Evolutionary conservation across 2,329 filamentous ascomycete genomes (phyloP), one percentile per base, ranked within the genome.

Genomic region (Colletotrichum salicis): DNA sequence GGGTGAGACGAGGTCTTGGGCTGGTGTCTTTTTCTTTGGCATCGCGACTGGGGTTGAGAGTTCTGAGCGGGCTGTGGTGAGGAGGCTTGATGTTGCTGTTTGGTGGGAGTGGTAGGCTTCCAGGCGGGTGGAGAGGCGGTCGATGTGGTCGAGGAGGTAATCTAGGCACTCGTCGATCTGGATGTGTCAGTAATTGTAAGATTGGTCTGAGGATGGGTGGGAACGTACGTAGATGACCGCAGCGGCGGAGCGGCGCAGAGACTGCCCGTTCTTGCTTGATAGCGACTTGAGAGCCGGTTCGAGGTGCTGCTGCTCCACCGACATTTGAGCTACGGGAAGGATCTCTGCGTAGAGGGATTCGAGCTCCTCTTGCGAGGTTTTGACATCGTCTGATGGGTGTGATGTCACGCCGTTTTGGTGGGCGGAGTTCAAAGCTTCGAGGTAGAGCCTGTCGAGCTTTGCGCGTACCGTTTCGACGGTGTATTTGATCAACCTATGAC

Each of bases 261-360:
- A 84, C 48, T 85, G 81, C 1, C 84, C 82, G 61, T 83, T 85
- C 67, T 81, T 84, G 2, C 82, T 79, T 7, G 85, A 80, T 5
- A 87, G 78, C 0, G 83, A 81, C 67, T 82, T 80, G 6, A 89
- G 80, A 1, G 91, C 89, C 0, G 92, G 91, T 71, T 89, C 87
- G 5, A 92, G 84, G 74, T 91, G 87, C 77, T 93, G 90, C 75
- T 92, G 88, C 74, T 93, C 90, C 1, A 91, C 86, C 0, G 91
- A 89, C 89, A 94, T 94, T 73, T 92, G 89, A 7, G 91, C 88
- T 2, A 94, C 90, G 0, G 91, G 89, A 0, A 92, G 82, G 52
- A 94, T 90, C 77, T 94, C 92, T 0, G 90, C 84, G 75, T 92
- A 91, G 3, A 94, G 83, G 5, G 91, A 92, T 74, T 93, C 90